These are phyloP conservation scores for Paratinospora sagittata DNA, from an alignment of 164 flowering plant species.

Conservation along the genomic window DNA sequence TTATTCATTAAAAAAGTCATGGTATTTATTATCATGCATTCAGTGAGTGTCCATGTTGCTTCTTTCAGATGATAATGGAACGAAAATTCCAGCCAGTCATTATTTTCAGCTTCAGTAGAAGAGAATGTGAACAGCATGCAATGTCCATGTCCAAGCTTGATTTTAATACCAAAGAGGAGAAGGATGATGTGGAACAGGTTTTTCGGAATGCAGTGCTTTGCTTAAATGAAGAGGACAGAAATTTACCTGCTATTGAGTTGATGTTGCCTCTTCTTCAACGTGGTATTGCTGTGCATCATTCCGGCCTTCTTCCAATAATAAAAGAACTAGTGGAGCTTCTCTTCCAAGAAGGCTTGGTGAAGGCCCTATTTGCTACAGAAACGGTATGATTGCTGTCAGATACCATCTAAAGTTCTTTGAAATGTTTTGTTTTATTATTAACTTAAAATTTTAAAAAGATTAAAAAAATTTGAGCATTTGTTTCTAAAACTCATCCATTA, in stretches of 20 bases:
- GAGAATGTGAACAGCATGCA: slow-evolving; percentile 97
- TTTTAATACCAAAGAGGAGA: slow-evolving; percentile 81
- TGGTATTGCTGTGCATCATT: slow-evolving; percentile 99
- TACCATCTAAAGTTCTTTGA: not conserved
- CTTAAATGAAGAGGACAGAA: slow-evolving; percentile 88
- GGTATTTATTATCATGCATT: not conserved
- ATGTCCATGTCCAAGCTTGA: slow-evolving; percentile 98
- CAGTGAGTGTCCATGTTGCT: not conserved
- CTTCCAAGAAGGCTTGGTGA: slow-evolving; percentile 97
- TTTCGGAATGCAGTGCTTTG: slow-evolving; percentile 72
- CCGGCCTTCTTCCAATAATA: slow-evolving; percentile 96
- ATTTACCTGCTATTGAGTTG: slow-evolving; percentile 84
- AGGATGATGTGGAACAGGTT: slow-evolving; percentile 78
- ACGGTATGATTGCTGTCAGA: slow-evolving; percentile 49
- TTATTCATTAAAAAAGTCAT: not conserved
- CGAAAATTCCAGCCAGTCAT: slow-evolving; percentile 93
- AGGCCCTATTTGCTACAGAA: slow-evolving; percentile 99
- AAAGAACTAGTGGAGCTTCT: slow-evolving; percentile 97
- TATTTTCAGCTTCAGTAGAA: slow-evolving; percentile 93
- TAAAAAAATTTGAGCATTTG: not conserved
- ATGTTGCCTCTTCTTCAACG: slow-evolving; percentile 94
- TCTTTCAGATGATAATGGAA: slow-evolving; percentile 95
- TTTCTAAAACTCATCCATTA: not conserved
- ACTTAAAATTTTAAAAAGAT: not conserved
- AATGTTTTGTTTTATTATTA: not conserved